Base-by-base conservation (phyloP, 495 filamentous ascomycete genomes). In the Chaetomium tenue region DNA sequence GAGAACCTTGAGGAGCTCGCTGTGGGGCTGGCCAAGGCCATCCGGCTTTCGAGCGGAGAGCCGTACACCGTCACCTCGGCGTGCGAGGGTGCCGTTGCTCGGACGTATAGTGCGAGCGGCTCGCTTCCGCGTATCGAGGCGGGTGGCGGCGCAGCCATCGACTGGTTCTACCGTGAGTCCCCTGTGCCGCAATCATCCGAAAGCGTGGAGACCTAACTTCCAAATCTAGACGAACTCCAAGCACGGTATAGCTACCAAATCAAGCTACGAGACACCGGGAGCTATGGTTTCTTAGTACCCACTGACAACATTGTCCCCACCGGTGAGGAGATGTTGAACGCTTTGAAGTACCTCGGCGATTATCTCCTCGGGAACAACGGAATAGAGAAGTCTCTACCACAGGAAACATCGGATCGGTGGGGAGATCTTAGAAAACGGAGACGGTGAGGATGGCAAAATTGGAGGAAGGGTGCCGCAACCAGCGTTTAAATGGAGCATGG, bases 1-100 rank as follows among this genome's bases (percentile, higher is more conserved):
- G 94, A 98, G 75, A 95, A 92, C 65, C 84, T 98, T 2, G 86
- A 95, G 72, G 94, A 98, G 73, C 83, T 97, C 26, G 94, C 87
- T 12, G 83, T 93, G 56, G 93, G 92, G 37, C 78, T 98, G n/a
- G 89, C 89, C 47, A 97, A 97, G 75, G 87, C 91, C 6, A 96
- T 98, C 61, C 83, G 93, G 8, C 77, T 88, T 18, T 86, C 89
- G 0, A 87, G 85, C 33, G 90, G 88, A 44, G 86, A 93, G 71
- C 68, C 75, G 0, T 98, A 98, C 74, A 86, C 86, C 37, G 89
- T 95, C 23, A 84, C 87, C 2, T 92, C 93, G 0, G 94, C 94
- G 5, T 98, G 94, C 62, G 91, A 96, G 72, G 92, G 92, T 2
- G 89, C 89, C 54, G 83, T 89, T 12, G 74, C 73, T 12, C 61